Percentiles rank a stretch among this genome's conserved stretches.
These are phyloP conservation scores for Pulveroboletus frians DNA, from an alignment of 768 basidiomycete genomes.

Conservation along the genomic window DNA sequence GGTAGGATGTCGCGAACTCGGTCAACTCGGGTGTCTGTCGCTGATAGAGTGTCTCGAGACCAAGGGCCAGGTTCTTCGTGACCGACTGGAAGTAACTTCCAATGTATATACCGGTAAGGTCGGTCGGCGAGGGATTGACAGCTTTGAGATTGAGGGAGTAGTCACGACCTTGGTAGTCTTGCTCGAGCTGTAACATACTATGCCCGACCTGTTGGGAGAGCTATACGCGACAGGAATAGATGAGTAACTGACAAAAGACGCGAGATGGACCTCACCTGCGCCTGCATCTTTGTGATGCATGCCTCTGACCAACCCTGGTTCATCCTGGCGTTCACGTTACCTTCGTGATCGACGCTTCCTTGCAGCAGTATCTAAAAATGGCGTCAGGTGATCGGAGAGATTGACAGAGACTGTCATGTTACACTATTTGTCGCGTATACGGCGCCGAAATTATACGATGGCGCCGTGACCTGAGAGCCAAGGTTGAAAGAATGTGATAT, in stretches of 20 bases:
- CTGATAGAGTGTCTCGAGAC: constrained; percentile 81
- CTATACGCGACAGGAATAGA: constrained; percentile 36
- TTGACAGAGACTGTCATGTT: constrained; percentile 8
- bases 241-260: background rate
- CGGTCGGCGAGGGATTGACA: constrained; percentile 84
- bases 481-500: constrained; percentile 94
- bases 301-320: constrained; percentile 83
- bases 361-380: constrained; percentile 77
- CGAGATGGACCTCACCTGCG: constrained; percentile 55
- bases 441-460: constrained; percentile 93
- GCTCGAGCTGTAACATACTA: constrained; percentile 91
- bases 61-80: constrained; percentile 84
- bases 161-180: constrained; percentile 87
- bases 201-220: constrained; percentile 72
- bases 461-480: constrained; percentile 76
- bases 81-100: constrained; percentile 91
- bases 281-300: constrained; percentile 80
- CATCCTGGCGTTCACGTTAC: constrained; percentile 79
- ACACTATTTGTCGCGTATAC: constrained; percentile 86
- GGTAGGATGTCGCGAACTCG: constrained; percentile 70
- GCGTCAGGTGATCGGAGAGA: constrained; percentile 20
- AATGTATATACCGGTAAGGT: constrained; percentile 87
- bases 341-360: constrained; percentile 92
- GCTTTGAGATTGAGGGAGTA: constrained; percentile 83
- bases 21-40: constrained; percentile 65